Percentiles rank a stretch among this genome's conserved stretches.
Conservation (phyloP, 495 filamentous ascomycete species). For the Trichoderma virens region DNA sequence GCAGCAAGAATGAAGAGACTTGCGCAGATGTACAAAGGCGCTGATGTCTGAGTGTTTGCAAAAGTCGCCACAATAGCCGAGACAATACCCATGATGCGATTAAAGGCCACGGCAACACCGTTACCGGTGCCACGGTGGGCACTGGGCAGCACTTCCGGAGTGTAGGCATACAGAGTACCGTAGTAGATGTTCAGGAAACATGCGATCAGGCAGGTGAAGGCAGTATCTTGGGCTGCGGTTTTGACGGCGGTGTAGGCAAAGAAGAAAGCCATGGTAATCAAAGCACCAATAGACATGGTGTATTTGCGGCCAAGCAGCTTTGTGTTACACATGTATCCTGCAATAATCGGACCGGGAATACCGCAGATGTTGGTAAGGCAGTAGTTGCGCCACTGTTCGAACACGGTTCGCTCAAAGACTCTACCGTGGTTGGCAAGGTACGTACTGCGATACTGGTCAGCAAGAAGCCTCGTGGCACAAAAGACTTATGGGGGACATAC, state of each 20-base stretch:
- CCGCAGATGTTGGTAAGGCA: constrained; percentile 55
- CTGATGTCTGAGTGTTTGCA: constrained; percentile 50
- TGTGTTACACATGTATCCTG: constrained; percentile 55
- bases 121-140: constrained; percentile 66
- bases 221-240: constrained; percentile 51
- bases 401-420: constrained; percentile 31
- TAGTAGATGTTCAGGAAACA: constrained; percentile 68
- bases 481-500: constrained; percentile 16
- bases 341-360: constrained; percentile 58
- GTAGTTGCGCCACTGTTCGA: constrained; percentile 65
- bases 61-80: constrained; percentile 56
- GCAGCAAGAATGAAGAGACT: constrained; percentile 61
- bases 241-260: constrained; percentile 61
- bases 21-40: constrained; percentile 63
- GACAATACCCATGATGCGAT: constrained; percentile 66
- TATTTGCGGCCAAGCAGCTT: constrained; percentile 50
- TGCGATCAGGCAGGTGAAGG: constrained; percentile 56
- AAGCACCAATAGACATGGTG: constrained; percentile 58
- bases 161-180: constrained; percentile 61
- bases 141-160: constrained; percentile 53
- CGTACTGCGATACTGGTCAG: constrained; percentile 16
- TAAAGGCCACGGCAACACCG: constrained; percentile 59
- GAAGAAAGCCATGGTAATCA: constrained; percentile 58
- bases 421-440: constrained; percentile 35
- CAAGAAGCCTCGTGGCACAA: not conserved